phyloP scores from a whole-genome alignment of 2,329 filamentous ascomycete species.

The Geosmithia putterillii region DNA sequence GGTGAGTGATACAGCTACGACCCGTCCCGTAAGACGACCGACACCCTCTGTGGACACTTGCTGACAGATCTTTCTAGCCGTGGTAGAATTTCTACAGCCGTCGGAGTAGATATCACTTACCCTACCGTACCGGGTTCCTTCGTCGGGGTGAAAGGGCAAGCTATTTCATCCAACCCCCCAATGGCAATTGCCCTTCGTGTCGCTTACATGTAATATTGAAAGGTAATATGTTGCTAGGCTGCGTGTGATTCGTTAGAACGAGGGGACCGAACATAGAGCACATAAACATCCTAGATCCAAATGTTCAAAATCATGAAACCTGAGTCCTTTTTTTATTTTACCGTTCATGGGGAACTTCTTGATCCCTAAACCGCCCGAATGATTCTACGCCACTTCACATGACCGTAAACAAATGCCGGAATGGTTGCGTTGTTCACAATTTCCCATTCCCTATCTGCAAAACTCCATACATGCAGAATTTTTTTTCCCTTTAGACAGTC shows the following conservation, averaged over 20 bases:
- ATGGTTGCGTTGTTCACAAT: conserved; percentile 18
- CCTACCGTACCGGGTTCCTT: not conserved
- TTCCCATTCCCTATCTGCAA: conserved; percentile 7
- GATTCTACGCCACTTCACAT: conserved; percentile 31
- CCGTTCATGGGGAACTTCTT: conserved; percentile 22
- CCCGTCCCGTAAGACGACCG: not conserved
- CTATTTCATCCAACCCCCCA: too few relatives aligned
- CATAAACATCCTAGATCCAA: not conserved
- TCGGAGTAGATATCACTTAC: conserved; percentile 24
- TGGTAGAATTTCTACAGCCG: conserved; percentile 48
- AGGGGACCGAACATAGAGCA: not conserved
- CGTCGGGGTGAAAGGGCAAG: not conserved
- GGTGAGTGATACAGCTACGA: conserved; percentile 41
- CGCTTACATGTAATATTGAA: too few relatives aligned
- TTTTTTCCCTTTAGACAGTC: conserved; percentile 65
- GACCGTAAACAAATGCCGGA: conserved; percentile 26
- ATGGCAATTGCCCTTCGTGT: too few relatives aligned
- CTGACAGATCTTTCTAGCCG: conserved; percentile 26
- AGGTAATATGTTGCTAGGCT: too few relatives aligned
- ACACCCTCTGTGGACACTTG: not conserved
- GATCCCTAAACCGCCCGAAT: conserved; percentile 24
- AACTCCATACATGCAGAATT: conserved; percentile 6
- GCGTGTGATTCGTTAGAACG: not conserved
- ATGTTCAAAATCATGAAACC: conserved; percentile 9
- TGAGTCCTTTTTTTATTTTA: conserved; percentile 18